phyloP scores from a whole-genome alignment of 495 filamentous ascomycete genomes.

The Neurospora sp. region DNA sequence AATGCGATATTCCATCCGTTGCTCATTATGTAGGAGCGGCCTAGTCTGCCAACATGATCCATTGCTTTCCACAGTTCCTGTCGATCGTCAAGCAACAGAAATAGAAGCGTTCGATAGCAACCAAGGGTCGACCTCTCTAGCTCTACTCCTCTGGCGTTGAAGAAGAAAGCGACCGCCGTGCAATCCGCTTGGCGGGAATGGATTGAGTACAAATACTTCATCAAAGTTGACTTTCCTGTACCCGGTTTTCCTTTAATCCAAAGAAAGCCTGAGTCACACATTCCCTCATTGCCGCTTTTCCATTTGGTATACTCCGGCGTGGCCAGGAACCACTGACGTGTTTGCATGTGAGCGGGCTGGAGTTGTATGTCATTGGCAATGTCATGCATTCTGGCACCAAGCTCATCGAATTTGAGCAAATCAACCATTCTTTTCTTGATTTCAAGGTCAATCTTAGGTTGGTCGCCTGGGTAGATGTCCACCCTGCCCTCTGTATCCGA shows the following conservation, averaged over 20 bases:
- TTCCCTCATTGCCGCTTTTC: not conserved
- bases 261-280: not conserved
- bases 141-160: conserved; percentile 16
- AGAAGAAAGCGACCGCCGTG: conserved; percentile 7
- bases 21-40: not conserved
- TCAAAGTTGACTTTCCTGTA: conserved; percentile 1
- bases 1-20: conserved; percentile 13
- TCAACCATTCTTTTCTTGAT: not conserved
- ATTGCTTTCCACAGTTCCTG: conserved; percentile 12
- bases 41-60: conserved; percentile 1
- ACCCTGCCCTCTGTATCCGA: too few relatives aligned
- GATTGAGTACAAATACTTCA: not conserved
- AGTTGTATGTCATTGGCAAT: not conserved
- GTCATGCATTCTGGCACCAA: not conserved
- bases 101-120: conserved; percentile 41
- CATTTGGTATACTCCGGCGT: not conserved
- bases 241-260: conserved; percentile 3
- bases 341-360: not conserved
- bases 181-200: not conserved
- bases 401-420: not conserved
- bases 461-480: too few relatives aligned
- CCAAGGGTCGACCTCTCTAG: conserved; percentile 38
- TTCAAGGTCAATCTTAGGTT: not conserved
- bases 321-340: not conserved
- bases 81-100: conserved; percentile 16